Percentiles rank a stretch among this genome's conserved stretches.
phyloP scores from a whole-genome alignment of 2,329 filamentous ascomycete species.

The Sordariomycetes sp. region DNA sequence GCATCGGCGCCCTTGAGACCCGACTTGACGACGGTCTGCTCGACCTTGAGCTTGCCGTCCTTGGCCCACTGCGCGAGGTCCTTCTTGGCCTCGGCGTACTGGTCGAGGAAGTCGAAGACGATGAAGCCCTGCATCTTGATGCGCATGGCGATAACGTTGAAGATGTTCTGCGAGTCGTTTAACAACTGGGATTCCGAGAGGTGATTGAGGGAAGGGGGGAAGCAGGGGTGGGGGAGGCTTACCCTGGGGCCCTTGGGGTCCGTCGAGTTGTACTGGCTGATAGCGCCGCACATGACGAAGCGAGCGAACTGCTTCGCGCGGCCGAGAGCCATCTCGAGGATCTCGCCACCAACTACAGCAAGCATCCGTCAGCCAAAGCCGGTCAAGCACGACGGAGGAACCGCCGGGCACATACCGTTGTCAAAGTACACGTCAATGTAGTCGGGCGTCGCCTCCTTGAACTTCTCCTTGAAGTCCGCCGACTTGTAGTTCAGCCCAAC shows the following conservation, averaged over 20 bases:
- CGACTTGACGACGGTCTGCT: constrained; percentile 59
- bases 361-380: not conserved
- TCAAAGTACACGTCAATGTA: constrained; percentile 61
- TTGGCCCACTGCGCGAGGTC: constrained; percentile 55
- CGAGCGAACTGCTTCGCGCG: constrained; percentile 49
- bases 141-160: constrained; percentile 37
- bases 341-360: constrained; percentile 47
- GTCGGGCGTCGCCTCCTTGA: constrained; percentile 42
- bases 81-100: constrained; percentile 42
- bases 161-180: constrained; percentile 23
- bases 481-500: constrained; percentile 58
- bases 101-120: constrained; percentile 50
- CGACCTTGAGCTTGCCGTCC: constrained; percentile 58
- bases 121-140: constrained; percentile 61
- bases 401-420: constrained; percentile 30
- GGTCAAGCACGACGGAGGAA: not conserved
- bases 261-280: constrained; percentile 54
- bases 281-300: constrained; percentile 60
- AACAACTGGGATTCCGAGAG: not conserved
- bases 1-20: constrained; percentile 51
- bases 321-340: constrained; percentile 50
- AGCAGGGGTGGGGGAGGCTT: not conserved
- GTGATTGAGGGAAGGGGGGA: not conserved
- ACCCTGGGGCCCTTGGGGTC: constrained; percentile 38
- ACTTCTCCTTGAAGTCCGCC: constrained; percentile 42